Evolutionary conservation across 148 eudicot genomes (phyloP).

Genomic region (Hydrangea macrophylla): DNA sequence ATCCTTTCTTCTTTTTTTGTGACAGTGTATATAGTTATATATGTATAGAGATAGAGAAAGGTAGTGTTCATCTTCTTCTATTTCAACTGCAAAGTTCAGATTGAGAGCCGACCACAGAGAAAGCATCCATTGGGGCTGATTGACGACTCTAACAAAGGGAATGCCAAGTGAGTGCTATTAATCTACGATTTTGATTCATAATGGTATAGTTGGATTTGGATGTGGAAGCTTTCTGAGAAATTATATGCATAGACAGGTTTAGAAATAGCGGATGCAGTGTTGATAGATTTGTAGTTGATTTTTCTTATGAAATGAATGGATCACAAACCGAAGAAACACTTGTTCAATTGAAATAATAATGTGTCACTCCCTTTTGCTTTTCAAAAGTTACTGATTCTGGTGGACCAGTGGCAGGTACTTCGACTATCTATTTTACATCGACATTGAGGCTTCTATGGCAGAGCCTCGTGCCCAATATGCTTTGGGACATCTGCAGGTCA

Average conservation of each 20-base stretch:
- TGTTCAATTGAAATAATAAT: no score
- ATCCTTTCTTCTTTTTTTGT: no score
- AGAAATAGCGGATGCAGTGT: background rate
- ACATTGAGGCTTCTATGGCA: no score
- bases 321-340: no score
- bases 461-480: no score
- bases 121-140: conserved; percentile 79
- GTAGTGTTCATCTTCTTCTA: conserved; percentile 2
- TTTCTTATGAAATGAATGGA: no score
- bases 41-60: no score
- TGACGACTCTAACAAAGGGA: conserved; percentile 83
- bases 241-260: background rate
- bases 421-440: conserved; percentile 73
- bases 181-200: background rate
- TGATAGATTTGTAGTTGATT: background rate
- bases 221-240: background rate
- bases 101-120: conserved; percentile 93
- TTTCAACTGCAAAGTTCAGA: conserved; percentile 40
- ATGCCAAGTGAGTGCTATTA: conserved; percentile 66
- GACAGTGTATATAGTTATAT: no score
- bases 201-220: background rate
- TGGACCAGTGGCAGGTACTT: conserved; percentile 60
- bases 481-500: no score
- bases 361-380: no score
- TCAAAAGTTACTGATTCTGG: no score